Evolutionary conservation across 352 stramenopile genomes (phyloP).

Genomic region (Phytophthora cactorum): DNA sequence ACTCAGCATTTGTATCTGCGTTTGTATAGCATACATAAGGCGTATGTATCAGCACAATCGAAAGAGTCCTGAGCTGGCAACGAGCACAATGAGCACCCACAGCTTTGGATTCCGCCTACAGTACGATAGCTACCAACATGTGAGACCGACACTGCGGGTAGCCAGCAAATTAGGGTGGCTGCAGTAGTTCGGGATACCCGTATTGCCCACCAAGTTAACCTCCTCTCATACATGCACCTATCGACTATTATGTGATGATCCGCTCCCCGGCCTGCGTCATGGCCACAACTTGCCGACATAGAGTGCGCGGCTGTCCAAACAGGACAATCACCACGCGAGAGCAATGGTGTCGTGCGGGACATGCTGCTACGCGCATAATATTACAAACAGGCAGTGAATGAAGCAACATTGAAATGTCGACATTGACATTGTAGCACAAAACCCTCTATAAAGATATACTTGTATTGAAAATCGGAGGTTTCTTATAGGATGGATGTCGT

Average conservation of each 20-base stretch:
- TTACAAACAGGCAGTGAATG: neutral
- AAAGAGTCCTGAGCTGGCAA: too few species aligned
- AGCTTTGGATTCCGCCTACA: too few species aligned
- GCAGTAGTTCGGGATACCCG: too few species aligned
- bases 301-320: slow-evolving; percentile 18
- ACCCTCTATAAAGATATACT: too few species aligned
- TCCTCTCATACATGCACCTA: too few species aligned
- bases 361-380: neutral
- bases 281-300: slow-evolving; percentile 17
- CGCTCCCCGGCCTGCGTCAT: neutral
- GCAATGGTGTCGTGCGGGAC: neutral
- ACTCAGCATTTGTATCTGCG: neutral
- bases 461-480: too few species aligned
- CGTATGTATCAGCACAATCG: neutral
- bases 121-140: neutral
- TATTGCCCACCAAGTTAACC: too few species aligned
- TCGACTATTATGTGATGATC: neutral
- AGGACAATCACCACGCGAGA: neutral
- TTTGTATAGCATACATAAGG: neutral
- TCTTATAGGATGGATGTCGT: too few species aligned
- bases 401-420: too few species aligned
- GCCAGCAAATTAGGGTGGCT: neutral
- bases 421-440: too few species aligned
- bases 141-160: neutral
- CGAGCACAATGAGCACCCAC: neutral